These are phyloP conservation scores for Colletotrichum abscissum DNA, from an alignment of 2,329 filamentous ascomycete species.

Conservation along the genomic window DNA sequence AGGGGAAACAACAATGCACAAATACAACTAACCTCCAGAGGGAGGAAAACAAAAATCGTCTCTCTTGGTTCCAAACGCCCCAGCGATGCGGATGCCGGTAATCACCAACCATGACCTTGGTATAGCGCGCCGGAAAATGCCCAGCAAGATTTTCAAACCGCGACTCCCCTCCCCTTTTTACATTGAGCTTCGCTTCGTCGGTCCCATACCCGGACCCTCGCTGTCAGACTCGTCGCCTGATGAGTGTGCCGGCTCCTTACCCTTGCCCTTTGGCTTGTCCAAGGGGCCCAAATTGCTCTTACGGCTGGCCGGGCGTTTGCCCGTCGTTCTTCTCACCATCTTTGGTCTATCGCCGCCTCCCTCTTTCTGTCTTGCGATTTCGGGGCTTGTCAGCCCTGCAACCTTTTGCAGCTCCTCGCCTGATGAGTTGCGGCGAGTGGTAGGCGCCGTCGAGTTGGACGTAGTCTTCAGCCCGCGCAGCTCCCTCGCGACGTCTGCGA, in stretches of 20 bases:
- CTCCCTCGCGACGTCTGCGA: conserved; percentile 86
- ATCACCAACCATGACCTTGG: conserved; percentile 27
- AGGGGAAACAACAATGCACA: background rate
- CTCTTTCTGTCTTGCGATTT: conserved; percentile 45
- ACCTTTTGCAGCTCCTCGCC: conserved; percentile 50
- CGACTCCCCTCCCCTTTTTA: conserved; percentile 39
- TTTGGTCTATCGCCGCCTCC: conserved; percentile 39
- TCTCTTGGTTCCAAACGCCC: conserved; percentile 29
- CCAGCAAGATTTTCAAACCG: conserved; percentile 25
- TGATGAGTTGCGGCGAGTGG: conserved; percentile 64
- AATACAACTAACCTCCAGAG: background rate
- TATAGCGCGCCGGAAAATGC: conserved; percentile 36
- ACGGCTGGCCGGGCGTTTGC: conserved; percentile 50
- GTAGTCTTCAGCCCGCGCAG: conserved; percentile 72
- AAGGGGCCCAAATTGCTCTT: conserved; percentile 55
- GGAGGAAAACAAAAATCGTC: background rate
- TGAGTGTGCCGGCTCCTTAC: conserved; percentile 55
- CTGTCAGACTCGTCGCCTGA: conserved; percentile 44
- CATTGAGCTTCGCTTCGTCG: conserved; percentile 55
- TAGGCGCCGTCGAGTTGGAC: conserved; percentile 55
- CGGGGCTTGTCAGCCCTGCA: conserved; percentile 42
- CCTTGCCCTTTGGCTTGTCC: conserved; percentile 56
- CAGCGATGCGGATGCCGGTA: conserved; percentile 21
- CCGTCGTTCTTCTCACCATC: conserved; percentile 42
- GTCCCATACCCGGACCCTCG: conserved; percentile 36